phyloP scores from a whole-genome alignment of 345 rosid species.

The Erodium maritimum region DNA sequence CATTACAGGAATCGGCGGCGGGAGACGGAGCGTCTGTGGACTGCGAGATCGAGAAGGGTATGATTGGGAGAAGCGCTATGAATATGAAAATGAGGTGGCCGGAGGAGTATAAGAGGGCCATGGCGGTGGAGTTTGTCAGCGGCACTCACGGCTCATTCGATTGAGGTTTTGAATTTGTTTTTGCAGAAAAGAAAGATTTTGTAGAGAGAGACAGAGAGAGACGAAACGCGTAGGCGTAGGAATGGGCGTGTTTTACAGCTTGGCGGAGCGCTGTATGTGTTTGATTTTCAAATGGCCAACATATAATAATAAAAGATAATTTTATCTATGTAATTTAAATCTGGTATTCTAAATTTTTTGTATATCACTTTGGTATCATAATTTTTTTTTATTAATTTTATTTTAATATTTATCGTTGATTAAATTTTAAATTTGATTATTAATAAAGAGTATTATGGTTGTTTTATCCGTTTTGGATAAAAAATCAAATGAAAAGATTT shows the following conservation, averaged over 20 bases:
- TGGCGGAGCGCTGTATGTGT: too few relatives aligned
- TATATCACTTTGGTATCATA: too few relatives aligned
- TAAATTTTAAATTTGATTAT: too few relatives aligned
- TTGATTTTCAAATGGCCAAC: too few relatives aligned
- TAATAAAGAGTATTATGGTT: too few relatives aligned
- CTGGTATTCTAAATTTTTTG: too few relatives aligned
- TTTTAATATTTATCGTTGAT: too few relatives aligned
- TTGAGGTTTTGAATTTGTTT: not conserved
- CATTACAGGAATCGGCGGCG: constrained; percentile 50
- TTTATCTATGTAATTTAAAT: too few relatives aligned
- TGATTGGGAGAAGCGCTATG: constrained; percentile 2
- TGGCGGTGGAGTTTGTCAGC: constrained; percentile 1
- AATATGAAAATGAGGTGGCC: constrained; percentile 7
- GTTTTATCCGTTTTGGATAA: too few relatives aligned
- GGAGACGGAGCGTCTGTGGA: constrained; percentile 30
- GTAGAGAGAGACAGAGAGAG: constrained; percentile 6
- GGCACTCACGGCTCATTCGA: not conserved
- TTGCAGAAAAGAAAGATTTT: not conserved
- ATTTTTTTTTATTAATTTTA: too few relatives aligned
- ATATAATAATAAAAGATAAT: too few relatives aligned
- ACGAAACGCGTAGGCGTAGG: not conserved
- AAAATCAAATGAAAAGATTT: too few relatives aligned
- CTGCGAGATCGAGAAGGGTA: constrained; percentile 34
- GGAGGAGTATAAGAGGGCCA: constrained; percentile 14
- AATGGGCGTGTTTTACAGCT: not conserved